A percentile compares a stretch with the other conserved stretches of the same genome.
These are phyloP conservation scores for Trypanosoma rangeli DNA, from an alignment of 208 protist genomes.

Conservation along the genomic window DNA sequence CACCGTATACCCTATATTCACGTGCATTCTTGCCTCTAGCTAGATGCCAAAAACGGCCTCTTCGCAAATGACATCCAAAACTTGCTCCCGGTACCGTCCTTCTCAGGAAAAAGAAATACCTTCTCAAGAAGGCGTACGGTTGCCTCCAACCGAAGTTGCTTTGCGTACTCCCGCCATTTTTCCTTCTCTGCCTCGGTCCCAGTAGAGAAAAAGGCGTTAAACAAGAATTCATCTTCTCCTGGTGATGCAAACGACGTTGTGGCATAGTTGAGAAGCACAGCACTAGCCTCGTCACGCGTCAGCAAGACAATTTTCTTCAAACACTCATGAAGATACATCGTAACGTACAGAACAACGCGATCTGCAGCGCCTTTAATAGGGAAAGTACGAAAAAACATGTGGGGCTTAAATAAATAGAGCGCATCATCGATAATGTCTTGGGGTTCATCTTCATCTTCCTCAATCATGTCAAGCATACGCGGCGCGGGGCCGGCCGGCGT, in stretches of 20 bases:
- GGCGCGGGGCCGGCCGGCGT: slow-evolving; percentile 20
- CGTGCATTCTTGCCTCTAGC: neutral
- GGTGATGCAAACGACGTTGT: slow-evolving; percentile 25
- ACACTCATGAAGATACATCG: slow-evolving; percentile 88
- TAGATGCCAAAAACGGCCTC: slow-evolving; percentile 22
- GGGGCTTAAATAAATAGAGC: slow-evolving; percentile 89
- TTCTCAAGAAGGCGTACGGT: slow-evolving; percentile 26
- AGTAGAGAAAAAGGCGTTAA: slow-evolving; percentile 26
- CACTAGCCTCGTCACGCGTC: slow-evolving; percentile 23
- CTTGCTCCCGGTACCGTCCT: slow-evolving; percentile 35
- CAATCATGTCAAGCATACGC: slow-evolving; percentile 26
- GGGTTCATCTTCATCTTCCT: slow-evolving; percentile 39
- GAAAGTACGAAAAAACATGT: slow-evolving; percentile 91
- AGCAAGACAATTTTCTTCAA: slow-evolving; percentile 36
- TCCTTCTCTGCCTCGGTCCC: slow-evolving; percentile 14
- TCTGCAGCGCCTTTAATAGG: slow-evolving; percentile 87
- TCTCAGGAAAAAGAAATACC: slow-evolving; percentile 35
- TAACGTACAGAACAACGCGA: slow-evolving; percentile 88
- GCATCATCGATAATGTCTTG: slow-evolving; percentile 91
- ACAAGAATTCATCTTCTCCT: slow-evolving; percentile 30
- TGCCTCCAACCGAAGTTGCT: slow-evolving; percentile 32
- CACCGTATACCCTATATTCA: too few species aligned
- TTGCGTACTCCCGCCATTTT: slow-evolving; percentile 30
- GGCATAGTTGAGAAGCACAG: slow-evolving; percentile 17
- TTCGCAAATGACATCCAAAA: slow-evolving; percentile 39